A percentile compares a stretch with the other conserved stretches of the same genome.
phyloP scores from a whole-genome alignment of 345 rosid species.

The Toxicodendron radicans region DNA sequence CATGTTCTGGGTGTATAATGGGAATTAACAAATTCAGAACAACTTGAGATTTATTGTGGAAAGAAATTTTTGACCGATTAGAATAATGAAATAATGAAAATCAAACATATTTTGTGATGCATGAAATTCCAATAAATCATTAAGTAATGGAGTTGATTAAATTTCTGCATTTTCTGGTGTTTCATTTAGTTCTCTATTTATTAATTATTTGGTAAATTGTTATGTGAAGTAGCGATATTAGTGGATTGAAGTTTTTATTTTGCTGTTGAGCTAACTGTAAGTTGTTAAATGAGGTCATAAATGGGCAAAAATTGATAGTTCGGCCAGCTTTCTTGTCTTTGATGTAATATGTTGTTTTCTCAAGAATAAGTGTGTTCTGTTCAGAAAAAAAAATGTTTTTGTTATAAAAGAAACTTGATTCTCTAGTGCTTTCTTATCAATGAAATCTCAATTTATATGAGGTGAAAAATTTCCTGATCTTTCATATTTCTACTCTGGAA shows the following conservation, averaged over 20 bases:
- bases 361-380: background rate
- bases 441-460: background rate
- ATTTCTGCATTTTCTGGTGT: background rate
- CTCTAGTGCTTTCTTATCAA: background rate
- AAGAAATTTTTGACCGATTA: background rate
- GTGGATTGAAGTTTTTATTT: background rate
- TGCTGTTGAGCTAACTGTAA: constrained; percentile 1
- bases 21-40: constrained; percentile 7
- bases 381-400: background rate
- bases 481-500: background rate
- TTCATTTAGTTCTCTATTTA: background rate
- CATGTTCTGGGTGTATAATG: background rate
- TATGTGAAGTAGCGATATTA: background rate
- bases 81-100: background rate
- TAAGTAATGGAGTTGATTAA: background rate
- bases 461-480: background rate
- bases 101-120: background rate
- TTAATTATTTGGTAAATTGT: background rate
- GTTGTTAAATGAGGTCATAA: background rate
- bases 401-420: background rate
- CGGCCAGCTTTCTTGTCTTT: background rate
- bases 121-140: background rate
- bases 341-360: background rate
- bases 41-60: background rate
- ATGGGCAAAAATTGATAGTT: background rate